Percentiles rank a stretch among this genome's conserved stretches.
phyloP scores from a whole-genome alignment of 306 rosid genomes.

The Cucurbita argyrosperma region DNA sequence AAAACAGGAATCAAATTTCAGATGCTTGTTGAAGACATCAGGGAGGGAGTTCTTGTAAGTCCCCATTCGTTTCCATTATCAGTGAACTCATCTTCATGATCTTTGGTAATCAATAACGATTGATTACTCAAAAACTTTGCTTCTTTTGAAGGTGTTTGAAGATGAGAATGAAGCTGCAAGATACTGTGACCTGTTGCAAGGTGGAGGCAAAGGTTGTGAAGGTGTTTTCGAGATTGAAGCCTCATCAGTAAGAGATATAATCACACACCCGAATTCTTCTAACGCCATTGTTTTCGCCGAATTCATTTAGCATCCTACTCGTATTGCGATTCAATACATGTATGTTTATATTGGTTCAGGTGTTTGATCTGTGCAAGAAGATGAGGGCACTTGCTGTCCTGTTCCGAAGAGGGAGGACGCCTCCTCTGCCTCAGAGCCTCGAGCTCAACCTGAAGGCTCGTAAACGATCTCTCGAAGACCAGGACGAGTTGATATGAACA shows the following conservation, averaged over 20 bases:
- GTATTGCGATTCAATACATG: not conserved
- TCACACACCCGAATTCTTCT: not conserved
- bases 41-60: conserved; percentile 92
- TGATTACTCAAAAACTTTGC: not conserved
- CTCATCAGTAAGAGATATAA: conserved; percentile 55
- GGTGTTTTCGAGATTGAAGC: conserved; percentile 98
- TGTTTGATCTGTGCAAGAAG: conserved; percentile 73
- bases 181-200: conserved; percentile 83
- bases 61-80: not conserved
- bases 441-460: conserved; percentile 72
- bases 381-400: conserved; percentile 93
- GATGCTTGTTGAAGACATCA: conserved; percentile 92
- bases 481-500: conserved; percentile 46
- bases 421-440: conserved; percentile 82
- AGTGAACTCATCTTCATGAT: not conserved
- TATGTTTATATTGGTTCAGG: conserved; percentile 26
- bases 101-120: not conserved
- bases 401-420: conserved; percentile 85
- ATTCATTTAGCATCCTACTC: not conserved
- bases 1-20: conserved; percentile 61
- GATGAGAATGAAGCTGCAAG: conserved; percentile 83
- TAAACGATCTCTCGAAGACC: conserved; percentile 80
- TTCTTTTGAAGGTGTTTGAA: conserved; percentile 57
- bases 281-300: not conserved
- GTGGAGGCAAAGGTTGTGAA: conserved; percentile 89